These are phyloP conservation scores for Agapanthus africanus DNA, from an alignment of 106 monocot genomes.

Conservation along the genomic window DNA sequence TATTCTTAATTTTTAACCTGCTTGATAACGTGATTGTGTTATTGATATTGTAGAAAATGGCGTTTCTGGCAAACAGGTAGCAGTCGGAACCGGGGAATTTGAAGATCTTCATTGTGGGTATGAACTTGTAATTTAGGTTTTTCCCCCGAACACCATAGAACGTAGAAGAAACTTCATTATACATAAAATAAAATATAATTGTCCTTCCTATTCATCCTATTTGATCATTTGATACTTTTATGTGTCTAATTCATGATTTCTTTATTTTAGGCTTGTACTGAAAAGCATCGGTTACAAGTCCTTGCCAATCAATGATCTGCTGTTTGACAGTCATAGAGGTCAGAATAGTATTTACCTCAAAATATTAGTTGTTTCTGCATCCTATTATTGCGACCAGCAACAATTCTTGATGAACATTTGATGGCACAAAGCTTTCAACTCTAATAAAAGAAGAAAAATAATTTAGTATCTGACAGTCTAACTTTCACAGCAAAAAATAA, in stretches of 20 bases:
- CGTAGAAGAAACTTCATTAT: neutral
- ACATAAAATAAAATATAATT: neutral
- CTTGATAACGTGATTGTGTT: neutral
- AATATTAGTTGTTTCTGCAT: neutral
- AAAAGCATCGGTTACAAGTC: slow-evolving; percentile 99
- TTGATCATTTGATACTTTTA: no score
- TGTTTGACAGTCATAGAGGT: slow-evolving; percentile 83
- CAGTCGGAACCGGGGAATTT: slow-evolving; percentile 68
- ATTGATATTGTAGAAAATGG: slow-evolving; percentile 46
- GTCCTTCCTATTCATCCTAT: neutral
- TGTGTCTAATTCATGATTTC: no score
- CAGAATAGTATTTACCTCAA: slow-evolving; percentile 3
- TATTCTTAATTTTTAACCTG: neutral
- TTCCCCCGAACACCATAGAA: neutral
- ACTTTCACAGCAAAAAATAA: no score
- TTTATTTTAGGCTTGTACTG: slow-evolving; percentile 57
- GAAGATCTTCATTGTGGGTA: slow-evolving; percentile 59
- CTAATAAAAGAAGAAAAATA: no score
- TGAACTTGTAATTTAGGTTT: neutral
- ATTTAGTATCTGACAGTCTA: no score
- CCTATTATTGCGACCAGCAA: no score
- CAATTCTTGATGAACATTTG: no score
- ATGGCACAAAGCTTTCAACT: no score
- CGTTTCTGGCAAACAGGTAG: slow-evolving; percentile 44
- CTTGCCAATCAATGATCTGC: slow-evolving; percentile 69